These are phyloP conservation scores for Podospora fimiseda DNA, from an alignment of 495 filamentous ascomycete species.

Conservation along the genomic window DNA sequence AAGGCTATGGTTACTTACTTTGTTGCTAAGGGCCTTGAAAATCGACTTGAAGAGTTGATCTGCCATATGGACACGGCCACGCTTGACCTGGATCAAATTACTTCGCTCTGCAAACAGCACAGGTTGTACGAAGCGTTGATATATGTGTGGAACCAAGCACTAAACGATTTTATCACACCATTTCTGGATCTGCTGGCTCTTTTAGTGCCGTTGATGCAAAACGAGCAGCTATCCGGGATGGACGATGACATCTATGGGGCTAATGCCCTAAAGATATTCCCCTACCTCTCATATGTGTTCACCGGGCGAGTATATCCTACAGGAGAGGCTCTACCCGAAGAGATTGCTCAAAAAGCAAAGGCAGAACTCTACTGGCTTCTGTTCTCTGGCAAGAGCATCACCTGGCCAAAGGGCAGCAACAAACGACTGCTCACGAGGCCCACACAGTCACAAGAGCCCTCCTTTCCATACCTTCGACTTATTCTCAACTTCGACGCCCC, in stretches of 20 bases:
- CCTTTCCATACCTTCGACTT: constrained; percentile 75
- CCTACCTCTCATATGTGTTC: constrained; percentile 87
- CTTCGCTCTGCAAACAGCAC: constrained; percentile 81
- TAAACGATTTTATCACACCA: constrained; percentile 85
- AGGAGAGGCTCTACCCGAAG: constrained; percentile 63
- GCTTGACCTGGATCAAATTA: constrained; percentile 91
- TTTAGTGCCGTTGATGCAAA: constrained; percentile 53
- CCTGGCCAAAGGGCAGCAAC: constrained; percentile 53
- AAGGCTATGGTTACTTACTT: constrained; percentile 81
- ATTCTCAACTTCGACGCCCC: constrained; percentile 83
- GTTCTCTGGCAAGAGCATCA: constrained; percentile 71
- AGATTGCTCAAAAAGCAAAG: constrained; percentile 67
- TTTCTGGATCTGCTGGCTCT: constrained; percentile 76
- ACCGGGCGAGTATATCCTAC: constrained; percentile 89
- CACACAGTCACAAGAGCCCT: constrained; percentile 47
- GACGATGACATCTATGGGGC: constrained; percentile 46
- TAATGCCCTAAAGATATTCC: constrained; percentile 87
- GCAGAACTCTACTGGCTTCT: constrained; percentile 84
- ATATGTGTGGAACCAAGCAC: constrained; percentile 91
- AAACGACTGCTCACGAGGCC: constrained; percentile 50
- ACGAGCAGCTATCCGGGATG: constrained; percentile 38
- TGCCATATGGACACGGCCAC: constrained; percentile 86
- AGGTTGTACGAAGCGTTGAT: constrained; percentile 91
- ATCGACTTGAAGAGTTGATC: constrained; percentile 85
- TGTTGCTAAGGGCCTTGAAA: constrained; percentile 61